Base-by-base conservation (phyloP, 345 rosid species). In the Syzygium grande region DNA sequence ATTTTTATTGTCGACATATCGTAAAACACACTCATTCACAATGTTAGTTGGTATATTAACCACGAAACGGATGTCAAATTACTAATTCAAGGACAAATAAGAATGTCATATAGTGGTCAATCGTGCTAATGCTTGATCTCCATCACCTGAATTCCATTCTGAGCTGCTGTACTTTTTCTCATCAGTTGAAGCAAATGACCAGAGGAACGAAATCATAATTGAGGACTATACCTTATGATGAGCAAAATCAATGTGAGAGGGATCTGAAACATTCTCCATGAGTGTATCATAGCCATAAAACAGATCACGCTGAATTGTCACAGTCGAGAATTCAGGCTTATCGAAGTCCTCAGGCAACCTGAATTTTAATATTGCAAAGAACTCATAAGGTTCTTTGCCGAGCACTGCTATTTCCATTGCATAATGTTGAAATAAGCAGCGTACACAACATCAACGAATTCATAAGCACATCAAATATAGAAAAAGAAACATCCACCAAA, bases 221-320 rank as follows among this genome's bases (percentile, higher is more conserved):
- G 30, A 38, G 79, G 83, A 51, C 79, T 23, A 12, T 88, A 97
- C 98, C 99, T 94, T 97, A 92, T 97, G 99, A 94, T 97, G 99
- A 84, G 99, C 99, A 88, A 98, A 96, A 89, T 96, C 95, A 73
- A 98, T 96, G 90, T 96, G 99, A 55, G 99, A 96, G 87, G 99
- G 99, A 93, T 98, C 99, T 77, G 99, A 96, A 88, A 98, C 99
- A 73, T 98, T 98, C 90, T 98, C 99, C 99, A 98, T 95, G 41
- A 97, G 97, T 84, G 98, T 98, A 90, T 98, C 99, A 87, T 96
- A 98, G 52, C 98, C 98, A 89, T 98, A 95, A 87, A 94, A 96
- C 85, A 98, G 92, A 92, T 98, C 99, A 29, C 99, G 95, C 89
- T 96, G 99, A 90, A 96, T 96, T 11, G 96, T 95, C 89, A 97